Base-by-base conservation (phyloP, 495 filamentous ascomycete species). In the Hypoxylon intermedium region DNA sequence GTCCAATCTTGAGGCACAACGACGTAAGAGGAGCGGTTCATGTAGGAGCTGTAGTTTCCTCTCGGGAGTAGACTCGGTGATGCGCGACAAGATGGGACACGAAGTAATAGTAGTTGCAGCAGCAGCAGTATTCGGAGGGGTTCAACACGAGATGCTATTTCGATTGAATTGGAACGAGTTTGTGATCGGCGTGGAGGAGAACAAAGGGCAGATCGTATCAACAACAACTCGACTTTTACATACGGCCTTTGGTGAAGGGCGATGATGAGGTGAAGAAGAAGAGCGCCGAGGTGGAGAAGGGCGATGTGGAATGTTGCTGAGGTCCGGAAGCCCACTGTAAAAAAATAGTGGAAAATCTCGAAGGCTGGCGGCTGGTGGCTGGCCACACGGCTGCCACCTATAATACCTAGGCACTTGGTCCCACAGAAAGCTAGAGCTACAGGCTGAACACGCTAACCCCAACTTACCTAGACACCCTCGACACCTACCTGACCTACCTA, bases 321-420 rank as follows among this genome's bases (percentile, higher is more conserved):
- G n/a, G n/a, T n/a, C n/a, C n/a, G n/a, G n/a, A n/a, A n/a, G n/a
- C n/a, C n/a, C n/a, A n/a, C n/a, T n/a, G n/a, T n/a, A n/a, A n/a
- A n/a, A n/a, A n/a, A n/a, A n/a, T n/a, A n/a, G n/a, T n/a, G 15
- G 48, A 53, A 62, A 65, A 69, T 66, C 20, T 44, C 19, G 51
- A 66, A 68, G 66, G 66, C 53, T 68, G 65, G 65, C 48, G 30
- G 13, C 3, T 26, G 24, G 24, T 26, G 24, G 24, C 24, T 26
- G 24, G 24, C 24, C 7, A 7, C n/a, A n/a, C n/a, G n/a, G n/a
- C n/a, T n/a, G 24, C 24, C 3, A 26, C 24, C 24, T 26, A n/a
- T n/a, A n/a, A n/a, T n/a, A n/a, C n/a, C n/a, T n/a, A n/a, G n/a
- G n/a, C n/a, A n/a, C n/a, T 26, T 26, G 7, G 24, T 4, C 24